Evolutionary conservation across 2,329 filamentous ascomycete genomes (phyloP), one percentile per base, ranked within the genome.

Genomic region (Akanthomyces dipterigenus): DNA sequence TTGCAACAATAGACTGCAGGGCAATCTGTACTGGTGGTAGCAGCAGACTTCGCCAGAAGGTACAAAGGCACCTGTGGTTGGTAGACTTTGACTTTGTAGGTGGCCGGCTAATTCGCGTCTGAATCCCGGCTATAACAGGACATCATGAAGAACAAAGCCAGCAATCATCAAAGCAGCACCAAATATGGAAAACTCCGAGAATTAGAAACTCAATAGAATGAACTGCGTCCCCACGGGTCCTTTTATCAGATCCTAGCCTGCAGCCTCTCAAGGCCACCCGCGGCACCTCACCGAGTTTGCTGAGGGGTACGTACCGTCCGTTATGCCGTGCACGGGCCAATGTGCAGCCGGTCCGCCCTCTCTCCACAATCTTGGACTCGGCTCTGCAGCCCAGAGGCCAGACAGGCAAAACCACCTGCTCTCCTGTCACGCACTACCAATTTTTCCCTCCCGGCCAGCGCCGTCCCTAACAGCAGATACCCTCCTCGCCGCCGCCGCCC

Each of bases 371-470:
- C 66, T 48, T 3, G 8, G 7, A 31, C 63, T 62, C 65, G 45
- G 38, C 51, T 61, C 58, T 24, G 51, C 51, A 54, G 51, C 18
- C 43, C 43, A 50, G 20, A 50, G 48, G 26, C 51, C 22, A 40
- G 63, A 68, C 67, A 71, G 71, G 63, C 69, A 70, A 34, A 70
- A 55, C 51, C 59, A 55, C 36, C 56, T 28, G 11, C 24, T 38
- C 51, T 34, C 50, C 28, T 54, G 61, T 71, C 70, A 71, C 67
- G 66, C 75, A 76, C 75, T 76, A 76, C 67, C 74, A 77, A 75
- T 77, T 77, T 34, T 76, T 72, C 65, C 68, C 67, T 67, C 70
- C 68, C 69, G 67, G 69, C 69, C 68, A 71, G 68, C 68, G 64
- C 64, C 65, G 64, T 38, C 70, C 72, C 64, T 76, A 77, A 75